Conservation (phyloP, 2,329 filamentous ascomycete species). For the Arthrobotrys conoides region DNA sequence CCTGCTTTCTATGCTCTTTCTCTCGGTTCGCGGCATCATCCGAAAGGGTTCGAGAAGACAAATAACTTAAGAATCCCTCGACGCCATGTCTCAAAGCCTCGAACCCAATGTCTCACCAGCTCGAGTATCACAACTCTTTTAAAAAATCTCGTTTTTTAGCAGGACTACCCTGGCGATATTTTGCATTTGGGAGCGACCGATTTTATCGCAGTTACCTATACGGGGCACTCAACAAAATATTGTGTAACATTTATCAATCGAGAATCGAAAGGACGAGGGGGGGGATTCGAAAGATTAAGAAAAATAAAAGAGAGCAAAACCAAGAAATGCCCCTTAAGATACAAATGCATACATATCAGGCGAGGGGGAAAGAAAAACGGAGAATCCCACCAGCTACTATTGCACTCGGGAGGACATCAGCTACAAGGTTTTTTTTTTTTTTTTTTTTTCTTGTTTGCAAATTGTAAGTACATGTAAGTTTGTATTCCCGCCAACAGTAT, state of each 20-base stretch:
- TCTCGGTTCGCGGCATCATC: slow-evolving; percentile 19
- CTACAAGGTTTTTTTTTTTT: slow-evolving; percentile 51
- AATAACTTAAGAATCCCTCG: background rate
- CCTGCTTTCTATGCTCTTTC: background rate
- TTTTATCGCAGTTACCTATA: slow-evolving; percentile 24
- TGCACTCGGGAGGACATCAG: slow-evolving; percentile 40
- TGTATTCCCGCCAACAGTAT: slow-evolving; percentile 53
- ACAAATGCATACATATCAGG: too few species aligned
- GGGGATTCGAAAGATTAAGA: background rate
- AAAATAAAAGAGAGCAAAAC: slow-evolving; percentile 8
- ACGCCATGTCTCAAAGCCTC: slow-evolving; percentile 23
- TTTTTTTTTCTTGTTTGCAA: slow-evolving; percentile 26
- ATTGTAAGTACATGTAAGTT: background rate
- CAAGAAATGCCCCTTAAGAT: slow-evolving; percentile 9
- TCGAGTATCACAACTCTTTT: slow-evolving; percentile 23
- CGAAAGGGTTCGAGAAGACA: slow-evolving; percentile 23
- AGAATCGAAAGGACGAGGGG: background rate
- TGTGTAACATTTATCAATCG: slow-evolving; percentile 51
- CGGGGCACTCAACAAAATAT: slow-evolving; percentile 30
- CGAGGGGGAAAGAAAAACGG: background rate
- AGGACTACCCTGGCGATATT: slow-evolving; percentile 20
- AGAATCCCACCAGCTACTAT: slow-evolving; percentile 3
- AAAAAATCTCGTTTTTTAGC: slow-evolving; percentile 4
- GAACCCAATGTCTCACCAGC: slow-evolving; percentile 21
- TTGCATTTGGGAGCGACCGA: slow-evolving; percentile 8